Base-by-base conservation (phyloP, 257 asterid species). In the Linderniella brevidens region DNA sequence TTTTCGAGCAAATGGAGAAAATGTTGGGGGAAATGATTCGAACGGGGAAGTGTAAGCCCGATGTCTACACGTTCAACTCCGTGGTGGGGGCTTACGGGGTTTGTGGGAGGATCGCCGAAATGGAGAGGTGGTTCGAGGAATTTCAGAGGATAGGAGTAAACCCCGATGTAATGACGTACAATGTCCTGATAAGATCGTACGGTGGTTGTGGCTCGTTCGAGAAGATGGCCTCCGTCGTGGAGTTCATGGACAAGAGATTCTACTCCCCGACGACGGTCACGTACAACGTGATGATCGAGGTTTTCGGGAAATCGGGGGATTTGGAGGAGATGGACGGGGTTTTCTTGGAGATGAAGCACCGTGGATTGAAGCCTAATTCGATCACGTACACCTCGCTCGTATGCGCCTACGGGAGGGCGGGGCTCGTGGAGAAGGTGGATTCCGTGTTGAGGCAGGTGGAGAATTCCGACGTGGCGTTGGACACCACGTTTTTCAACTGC, bases 51-150 rank as follows among this genome's bases (percentile, higher is more conserved):
- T 68, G 78, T 54, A 59, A 41, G 65, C 94, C 93, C 0, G 94
- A 88, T 66, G 60, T 72, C 63, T 68, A 68, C 65, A 84, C 98
- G 16, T 74, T 84, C 25, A 84, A 84, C 65, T 78, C 92, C 1
- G 79, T 80, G 1, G 50, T 84, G 37, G 95, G 93, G 56, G 83
- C 94, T 42, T 88, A 78, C 12, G 94, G 95, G 17, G 63, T 59
- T 41, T 74, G 70, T 53, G 79, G 85, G 42, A 58, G 62, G 63
- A 73, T 88, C 57, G 48, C 68, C 54, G 78, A 80, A 66, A 77
- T 80, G 92, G 95, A 88, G 69, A 76, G 68, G 56, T 76, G 95
- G 95, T 88, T 78, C 65, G 82, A 76, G 57, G 92, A 80, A 59
- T 88, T 84, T 75, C 84, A 62, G 75, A 55, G 62, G 41, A 88